A percentile compares a stretch with the other conserved stretches of the same genome.
These are phyloP conservation scores for Ephemerocybe angulata DNA, from an alignment of 768 basidiomycete genomes.

Conservation along the genomic window DNA sequence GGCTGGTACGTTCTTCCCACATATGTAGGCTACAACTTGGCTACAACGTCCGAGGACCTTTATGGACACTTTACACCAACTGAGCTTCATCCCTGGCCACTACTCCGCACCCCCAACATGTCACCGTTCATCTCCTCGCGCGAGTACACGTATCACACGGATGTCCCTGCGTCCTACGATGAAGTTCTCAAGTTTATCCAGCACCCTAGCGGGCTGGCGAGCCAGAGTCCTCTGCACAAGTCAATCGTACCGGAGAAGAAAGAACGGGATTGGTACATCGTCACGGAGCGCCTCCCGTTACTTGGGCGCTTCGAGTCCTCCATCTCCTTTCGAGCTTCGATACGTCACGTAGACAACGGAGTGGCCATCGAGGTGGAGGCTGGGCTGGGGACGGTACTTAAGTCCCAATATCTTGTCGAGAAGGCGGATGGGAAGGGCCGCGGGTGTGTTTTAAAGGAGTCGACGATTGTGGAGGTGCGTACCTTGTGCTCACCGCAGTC, in stretches of 20 bases:
- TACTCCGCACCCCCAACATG: no score
- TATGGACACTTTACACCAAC: no score
- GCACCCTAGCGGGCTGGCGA: not conserved
- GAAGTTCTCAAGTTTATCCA: not conserved
- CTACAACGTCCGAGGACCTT: no score
- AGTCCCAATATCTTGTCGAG: not conserved
- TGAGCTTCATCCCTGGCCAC: no score
- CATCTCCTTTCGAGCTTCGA: not conserved
- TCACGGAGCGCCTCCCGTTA: constrained; percentile 2
- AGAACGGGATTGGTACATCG: not conserved
- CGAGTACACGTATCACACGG: not conserved
- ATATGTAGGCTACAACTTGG: no score
- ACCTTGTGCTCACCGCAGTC: not conserved
- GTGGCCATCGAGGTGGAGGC: not conserved
- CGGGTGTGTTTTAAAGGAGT: not conserved
- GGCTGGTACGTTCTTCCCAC: no score
- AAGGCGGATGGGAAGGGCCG: not conserved
- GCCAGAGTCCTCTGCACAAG: not conserved
- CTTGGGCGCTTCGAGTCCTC: not conserved
- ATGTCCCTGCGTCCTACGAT: not conserved
- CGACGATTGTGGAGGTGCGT: not conserved
- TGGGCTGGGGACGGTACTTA: not conserved
- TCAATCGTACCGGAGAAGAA: not conserved
- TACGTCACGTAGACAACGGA: not conserved
- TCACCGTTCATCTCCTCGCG: not conserved